phyloP scores from a whole-genome alignment of 192 early-diverging fungal genomes.

The Tieghemiomyces parasiticus region DNA sequence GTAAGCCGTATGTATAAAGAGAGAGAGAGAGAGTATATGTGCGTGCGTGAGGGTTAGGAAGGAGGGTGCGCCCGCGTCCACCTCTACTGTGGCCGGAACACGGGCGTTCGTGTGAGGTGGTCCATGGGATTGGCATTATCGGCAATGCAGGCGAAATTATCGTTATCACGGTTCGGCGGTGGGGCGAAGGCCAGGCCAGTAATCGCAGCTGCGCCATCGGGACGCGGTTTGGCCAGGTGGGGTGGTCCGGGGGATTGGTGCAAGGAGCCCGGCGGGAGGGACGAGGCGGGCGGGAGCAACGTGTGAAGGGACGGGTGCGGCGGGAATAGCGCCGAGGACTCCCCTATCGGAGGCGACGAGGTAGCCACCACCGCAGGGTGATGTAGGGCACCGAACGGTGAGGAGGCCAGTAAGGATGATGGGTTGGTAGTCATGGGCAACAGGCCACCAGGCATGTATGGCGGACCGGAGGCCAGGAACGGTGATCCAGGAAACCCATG shows the following conservation, averaged over 20 bases:
- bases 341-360: no score
- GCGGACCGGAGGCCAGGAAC: neutral
- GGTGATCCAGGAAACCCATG: no score
- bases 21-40: no score
- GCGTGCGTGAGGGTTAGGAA: no score
- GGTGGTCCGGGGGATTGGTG: neutral
- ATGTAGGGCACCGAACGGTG: neutral
- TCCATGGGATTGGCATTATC: slow-evolving; percentile 3
- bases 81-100: neutral
- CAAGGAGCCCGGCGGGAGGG: neutral
- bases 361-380: no score
- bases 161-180: neutral
- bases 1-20: no score
- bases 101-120: neutral
- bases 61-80: neutral
- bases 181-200: neutral
- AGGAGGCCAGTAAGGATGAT: neutral
- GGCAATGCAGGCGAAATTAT: neutral
- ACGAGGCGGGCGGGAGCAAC: neutral
- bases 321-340: neutral
- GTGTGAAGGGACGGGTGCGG: neutral
- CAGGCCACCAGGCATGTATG: no score
- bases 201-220: neutral
- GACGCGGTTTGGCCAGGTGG: neutral
- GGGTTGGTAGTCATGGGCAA: no score